phyloP scores from a whole-genome alignment of 2,329 filamentous ascomycete species.

The Aspergillus sergii region DNA sequence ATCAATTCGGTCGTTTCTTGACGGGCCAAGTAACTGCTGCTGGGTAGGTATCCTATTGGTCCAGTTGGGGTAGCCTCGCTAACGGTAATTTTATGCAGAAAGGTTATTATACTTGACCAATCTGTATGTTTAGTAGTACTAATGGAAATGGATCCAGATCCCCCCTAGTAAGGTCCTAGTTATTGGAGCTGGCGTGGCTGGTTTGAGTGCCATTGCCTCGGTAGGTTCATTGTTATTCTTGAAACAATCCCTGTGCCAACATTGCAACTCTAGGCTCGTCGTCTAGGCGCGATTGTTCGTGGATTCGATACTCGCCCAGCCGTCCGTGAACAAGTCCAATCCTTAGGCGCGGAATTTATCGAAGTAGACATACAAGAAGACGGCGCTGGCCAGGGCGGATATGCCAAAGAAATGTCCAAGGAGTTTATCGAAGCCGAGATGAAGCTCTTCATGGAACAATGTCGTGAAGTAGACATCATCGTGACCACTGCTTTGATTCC shows the following conservation, averaged over 20 bases:
- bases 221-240: constrained; percentile 35
- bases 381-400: constrained; percentile 80
- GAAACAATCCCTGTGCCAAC: not conserved
- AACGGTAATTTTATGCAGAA: constrained; percentile 26
- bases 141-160: constrained; percentile 56
- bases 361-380: constrained; percentile 85
- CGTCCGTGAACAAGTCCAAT: constrained; percentile 86
- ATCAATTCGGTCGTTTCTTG: constrained; percentile 83
- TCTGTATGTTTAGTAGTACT: not conserved
- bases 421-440: constrained; percentile 92
- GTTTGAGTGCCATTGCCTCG: constrained; percentile 83
- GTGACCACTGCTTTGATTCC: constrained; percentile 92
- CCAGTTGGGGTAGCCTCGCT: constrained; percentile 20
- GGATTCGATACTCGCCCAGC: constrained; percentile 91
- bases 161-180: constrained; percentile 88
- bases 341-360: constrained; percentile 84
- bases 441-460: constrained; percentile 88
- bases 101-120: constrained; percentile 18
- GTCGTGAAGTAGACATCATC: constrained; percentile 85
- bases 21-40: constrained; percentile 90
- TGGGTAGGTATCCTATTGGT: constrained; percentile 52
- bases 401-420: constrained; percentile 92
- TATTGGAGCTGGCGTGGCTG: constrained; percentile 87
- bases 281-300: constrained; percentile 85
- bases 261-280: constrained; percentile 58